Evolutionary conservation across 768 basidiomycete genomes (phyloP), one percentile per base, ranked within the genome.

Genomic region (Mycena galopus): DNA sequence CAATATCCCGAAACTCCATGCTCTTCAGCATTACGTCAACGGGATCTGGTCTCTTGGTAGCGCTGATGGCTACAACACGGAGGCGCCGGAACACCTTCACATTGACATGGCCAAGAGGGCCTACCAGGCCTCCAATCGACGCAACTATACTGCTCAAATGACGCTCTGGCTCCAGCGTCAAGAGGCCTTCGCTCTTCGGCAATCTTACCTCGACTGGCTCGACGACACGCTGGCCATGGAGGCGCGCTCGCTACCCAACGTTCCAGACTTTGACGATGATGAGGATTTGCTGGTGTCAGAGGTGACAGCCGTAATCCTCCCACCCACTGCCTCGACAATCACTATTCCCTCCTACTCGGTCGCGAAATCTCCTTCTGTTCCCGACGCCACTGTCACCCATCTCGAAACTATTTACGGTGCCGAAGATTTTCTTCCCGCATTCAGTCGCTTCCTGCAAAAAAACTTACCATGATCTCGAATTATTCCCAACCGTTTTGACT

Each of bases 111-210:
- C 65, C 16, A 66, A 66, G 29, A 42, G 9, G 25, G 65, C 65
- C 10, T 66, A 66, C 33, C 32, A 65, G 33, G 71, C 76, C 2
- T 76, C 73, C 19, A 82, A 79, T 44, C 75, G 74, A 53, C 65
- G 72, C 3, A 72, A 79, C 39, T 78, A 78, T 58, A 57, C 69
- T 9, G 61, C 75, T 32, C 84, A 84, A 55, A 86, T 86, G 85
- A 75, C 79, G 0, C 23, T 57, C 4, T 83, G 80, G 79, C 76
- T 86, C 2, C 72, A 78, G 29, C 70, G 77, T 7, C 79, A 79
- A 32, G 84, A 84, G 44, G 78, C 80, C 1, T 73, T 84, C 30
- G 29, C 59, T 21, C 64, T 71, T 4, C 76, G 72, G 7, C 19
- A 66, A 7, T 33, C n/a, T n/a, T 84, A 77, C 50, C 73, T 84